A percentile compares a stretch with the other conserved stretches of the same genome.
Conservation (phyloP, 139 green algal species). For the Chlamydomonas sphaeroides region DNA sequence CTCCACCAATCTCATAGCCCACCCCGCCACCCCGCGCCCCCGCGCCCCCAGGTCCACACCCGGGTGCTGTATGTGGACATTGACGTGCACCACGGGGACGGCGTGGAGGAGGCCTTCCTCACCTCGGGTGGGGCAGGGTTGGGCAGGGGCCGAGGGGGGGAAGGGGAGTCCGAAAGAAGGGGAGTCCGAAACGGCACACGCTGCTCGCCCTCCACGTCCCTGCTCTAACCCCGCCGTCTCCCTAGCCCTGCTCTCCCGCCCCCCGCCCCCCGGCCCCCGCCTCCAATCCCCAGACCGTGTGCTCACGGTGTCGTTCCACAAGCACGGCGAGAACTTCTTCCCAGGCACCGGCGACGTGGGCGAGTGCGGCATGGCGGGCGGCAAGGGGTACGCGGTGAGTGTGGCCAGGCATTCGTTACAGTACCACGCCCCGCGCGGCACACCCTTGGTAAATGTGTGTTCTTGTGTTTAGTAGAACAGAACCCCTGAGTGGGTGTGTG, state of each 20-base stretch:
- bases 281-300: constrained; percentile 56
- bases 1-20: too few species aligned
- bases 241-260: too few species aligned
- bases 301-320: constrained; percentile 96
- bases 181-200: too few species aligned
- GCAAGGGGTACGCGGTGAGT: constrained; percentile 70
- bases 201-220: too few species aligned
- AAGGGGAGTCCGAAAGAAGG: too few species aligned
- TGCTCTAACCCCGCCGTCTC: too few species aligned
- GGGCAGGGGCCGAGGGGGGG: background rate
- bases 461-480: too few species aligned
- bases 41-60: constrained; percentile 22
- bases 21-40: background rate
- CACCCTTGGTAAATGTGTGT: too few species aligned
- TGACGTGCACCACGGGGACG: constrained; percentile 98
- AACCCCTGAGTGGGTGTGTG: too few species aligned
- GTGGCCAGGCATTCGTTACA: too few species aligned
- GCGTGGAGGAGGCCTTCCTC: constrained; percentile 98
- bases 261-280: background rate
- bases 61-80: constrained; percentile 89
- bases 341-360: constrained; percentile 90
- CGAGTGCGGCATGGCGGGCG: constrained; percentile 81
- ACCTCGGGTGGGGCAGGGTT: constrained; percentile 78
- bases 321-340: constrained; percentile 92
- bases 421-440: too few species aligned